A percentile compares a stretch with the other conserved stretches of the same genome.
phyloP scores from a whole-genome alignment of 805 yeast genomes.

The Kregervanrija fluxuum region DNA sequence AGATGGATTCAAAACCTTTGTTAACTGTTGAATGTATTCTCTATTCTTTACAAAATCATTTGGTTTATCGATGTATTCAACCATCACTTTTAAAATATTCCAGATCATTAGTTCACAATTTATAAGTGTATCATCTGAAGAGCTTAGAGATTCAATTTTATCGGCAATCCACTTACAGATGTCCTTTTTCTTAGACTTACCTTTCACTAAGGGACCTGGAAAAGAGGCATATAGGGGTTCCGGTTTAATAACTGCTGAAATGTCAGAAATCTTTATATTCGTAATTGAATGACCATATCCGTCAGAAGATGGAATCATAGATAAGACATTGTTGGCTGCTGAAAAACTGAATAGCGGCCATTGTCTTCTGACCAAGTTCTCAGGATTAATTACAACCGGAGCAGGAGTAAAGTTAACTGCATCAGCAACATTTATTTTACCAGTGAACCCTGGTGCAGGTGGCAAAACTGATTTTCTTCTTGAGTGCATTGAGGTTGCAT shows the following conservation, averaged over 20 bases:
- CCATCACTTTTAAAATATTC: constrained; percentile 22
- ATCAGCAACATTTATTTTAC: constrained; percentile 4
- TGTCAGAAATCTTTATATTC: constrained; percentile 31
- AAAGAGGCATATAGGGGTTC: constrained; percentile 45
- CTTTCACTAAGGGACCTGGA: constrained; percentile 61
- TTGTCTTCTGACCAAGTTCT: constrained; percentile 50
- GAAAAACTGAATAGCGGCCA: constrained; percentile 75
- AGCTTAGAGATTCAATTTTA: constrained; percentile 18
- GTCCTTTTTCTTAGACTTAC: constrained; percentile 57
- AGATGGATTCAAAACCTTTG: constrained; percentile 36
- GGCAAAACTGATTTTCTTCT: constrained; percentile 9
- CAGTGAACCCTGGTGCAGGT: constrained; percentile 3
- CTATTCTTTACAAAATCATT: constrained; percentile 21
- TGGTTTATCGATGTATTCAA: constrained; percentile 16
- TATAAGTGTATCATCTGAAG: constrained; percentile 11
- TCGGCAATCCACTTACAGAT: constrained; percentile 61
- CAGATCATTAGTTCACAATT: constrained; percentile 20
- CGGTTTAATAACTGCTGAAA: constrained; percentile 30
- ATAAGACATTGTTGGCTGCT: constrained; percentile 35
- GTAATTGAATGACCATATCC: constrained; percentile 28
- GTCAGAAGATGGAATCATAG: constrained; percentile 36
- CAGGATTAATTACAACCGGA: constrained; percentile 41
- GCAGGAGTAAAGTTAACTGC: constrained; percentile 24
- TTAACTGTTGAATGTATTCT: constrained; percentile 28
- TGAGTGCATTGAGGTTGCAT: constrained; percentile 6